Percentiles rank a stretch among this genome's conserved stretches.
These are phyloP conservation scores for Turritis glabra DNA, from an alignment of 345 rosid genomes.

Conservation along the genomic window DNA sequence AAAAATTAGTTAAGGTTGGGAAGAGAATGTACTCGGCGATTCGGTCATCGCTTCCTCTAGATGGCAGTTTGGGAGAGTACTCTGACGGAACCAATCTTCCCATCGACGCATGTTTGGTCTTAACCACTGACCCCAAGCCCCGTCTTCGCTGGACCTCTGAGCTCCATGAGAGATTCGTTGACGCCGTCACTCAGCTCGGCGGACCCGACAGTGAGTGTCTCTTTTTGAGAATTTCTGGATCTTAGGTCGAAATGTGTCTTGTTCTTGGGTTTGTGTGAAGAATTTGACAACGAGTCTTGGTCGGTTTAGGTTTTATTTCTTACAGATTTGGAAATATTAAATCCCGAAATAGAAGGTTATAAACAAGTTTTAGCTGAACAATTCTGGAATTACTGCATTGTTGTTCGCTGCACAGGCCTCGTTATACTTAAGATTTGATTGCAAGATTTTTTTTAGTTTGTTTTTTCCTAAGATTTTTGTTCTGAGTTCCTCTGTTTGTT, in stretches of 20 bases:
- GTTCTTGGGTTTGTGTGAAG: neutral
- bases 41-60: slow-evolving; percentile 73
- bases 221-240: slow-evolving; percentile 5
- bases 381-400: neutral
- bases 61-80: slow-evolving; percentile 49
- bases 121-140: slow-evolving; percentile 95
- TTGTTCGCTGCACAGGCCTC: too few species aligned
- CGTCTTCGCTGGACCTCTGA: slow-evolving; percentile 97
- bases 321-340: neutral
- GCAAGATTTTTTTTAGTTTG: neutral
- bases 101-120: slow-evolving; percentile 73
- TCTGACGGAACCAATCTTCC: slow-evolving; percentile 68
- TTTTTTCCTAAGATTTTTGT: too few species aligned
- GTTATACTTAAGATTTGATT: neutral
- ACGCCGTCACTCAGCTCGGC: slow-evolving; percentile 92
- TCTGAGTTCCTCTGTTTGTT: neutral
- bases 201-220: slow-evolving; percentile 80
- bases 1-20: neutral
- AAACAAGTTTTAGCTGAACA: too few species aligned
- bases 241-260: neutral
- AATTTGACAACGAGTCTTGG: neutral
- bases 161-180: slow-evolving; percentile 91
- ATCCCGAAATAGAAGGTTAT: neutral
- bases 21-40: slow-evolving; percentile 60
- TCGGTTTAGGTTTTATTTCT: neutral